Conservation (phyloP, 2,329 filamentous ascomycete genomes). For the Tolypocladium amazonense region DNA sequence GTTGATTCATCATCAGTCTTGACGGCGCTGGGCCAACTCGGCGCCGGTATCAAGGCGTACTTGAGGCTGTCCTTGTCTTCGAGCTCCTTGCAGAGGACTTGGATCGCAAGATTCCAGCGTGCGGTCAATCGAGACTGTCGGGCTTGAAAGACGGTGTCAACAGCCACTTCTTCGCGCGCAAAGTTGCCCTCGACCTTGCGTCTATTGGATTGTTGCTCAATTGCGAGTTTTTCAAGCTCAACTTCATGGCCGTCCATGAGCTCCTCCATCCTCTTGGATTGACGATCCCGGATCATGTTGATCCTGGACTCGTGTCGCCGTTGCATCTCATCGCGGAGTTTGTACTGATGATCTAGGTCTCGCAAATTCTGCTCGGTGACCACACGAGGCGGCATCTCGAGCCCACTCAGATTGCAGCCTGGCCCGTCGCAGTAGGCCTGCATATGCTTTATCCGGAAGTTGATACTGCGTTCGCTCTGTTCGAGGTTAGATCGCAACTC, state of each 20-base stretch:
- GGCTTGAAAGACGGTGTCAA: slow-evolving; percentile 32
- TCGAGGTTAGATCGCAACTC: slow-evolving; percentile 44
- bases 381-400: slow-evolving; percentile 33
- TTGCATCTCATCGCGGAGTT: slow-evolving; percentile 47
- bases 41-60: slow-evolving; percentile 27
- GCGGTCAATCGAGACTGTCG: slow-evolving; percentile 33
- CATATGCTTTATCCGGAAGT: slow-evolving; percentile 52
- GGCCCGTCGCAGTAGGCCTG: slow-evolving; percentile 52
- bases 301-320: slow-evolving; percentile 49
- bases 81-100: slow-evolving; percentile 42
- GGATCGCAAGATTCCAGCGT: slow-evolving; percentile 42
- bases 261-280: slow-evolving; percentile 51
- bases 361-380: slow-evolving; percentile 50
- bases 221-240: slow-evolving; percentile 36
- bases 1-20: background rate
- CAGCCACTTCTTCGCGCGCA: slow-evolving; percentile 36
- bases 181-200: slow-evolving; percentile 36
- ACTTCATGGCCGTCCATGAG: slow-evolving; percentile 42
- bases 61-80: slow-evolving; percentile 30
- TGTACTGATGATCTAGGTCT: slow-evolving; percentile 51
- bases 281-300: slow-evolving; percentile 54
- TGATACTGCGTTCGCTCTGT: slow-evolving; percentile 45
- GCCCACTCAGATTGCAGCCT: slow-evolving; percentile 24
- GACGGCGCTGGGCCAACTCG: slow-evolving; percentile 16
- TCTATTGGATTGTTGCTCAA: slow-evolving; percentile 35